Percentiles rank a stretch among this genome's conserved stretches.
Evolutionary conservation across 208 protist species (phyloP).

Genomic region (Trypanosomatidae sp.): DNA sequence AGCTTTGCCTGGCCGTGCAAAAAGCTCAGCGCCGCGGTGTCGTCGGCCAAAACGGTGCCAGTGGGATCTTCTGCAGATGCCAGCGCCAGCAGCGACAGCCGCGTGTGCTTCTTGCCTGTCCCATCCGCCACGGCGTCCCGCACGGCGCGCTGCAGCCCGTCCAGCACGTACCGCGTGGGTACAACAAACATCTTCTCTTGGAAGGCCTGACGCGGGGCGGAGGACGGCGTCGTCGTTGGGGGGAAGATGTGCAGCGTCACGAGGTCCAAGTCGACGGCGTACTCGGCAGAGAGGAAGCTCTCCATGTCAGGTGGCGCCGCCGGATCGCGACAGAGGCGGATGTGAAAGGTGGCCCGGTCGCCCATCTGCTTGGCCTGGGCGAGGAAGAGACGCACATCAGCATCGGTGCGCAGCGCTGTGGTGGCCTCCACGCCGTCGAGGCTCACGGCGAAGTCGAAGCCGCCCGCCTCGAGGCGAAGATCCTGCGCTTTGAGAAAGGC

Average conservation of each 20-base stretch:
- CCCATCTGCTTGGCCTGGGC: background rate
- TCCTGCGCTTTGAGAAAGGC: slow-evolving; percentile 57
- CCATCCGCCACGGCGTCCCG: slow-evolving; percentile 21
- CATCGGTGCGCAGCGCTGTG: slow-evolving; percentile 17
- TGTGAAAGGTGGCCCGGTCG: slow-evolving; percentile 29
- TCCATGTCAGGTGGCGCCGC: background rate
- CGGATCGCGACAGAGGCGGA: slow-evolving; percentile 2
- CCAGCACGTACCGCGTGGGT: slow-evolving; percentile 30
- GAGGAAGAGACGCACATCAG: slow-evolving; percentile 26
- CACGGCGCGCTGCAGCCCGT: slow-evolving; percentile 31
- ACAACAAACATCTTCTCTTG: slow-evolving; percentile 57
- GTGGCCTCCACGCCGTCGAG: background rate
- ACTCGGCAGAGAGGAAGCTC: slow-evolving; percentile 27
- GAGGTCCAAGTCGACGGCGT: slow-evolving; percentile 39
- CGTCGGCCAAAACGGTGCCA: too few relatives aligned
- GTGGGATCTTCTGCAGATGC: too few relatives aligned
- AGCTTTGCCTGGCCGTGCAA: too few relatives aligned
- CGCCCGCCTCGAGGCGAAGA: slow-evolving; percentile 51
- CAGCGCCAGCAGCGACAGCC: slow-evolving; percentile 3
- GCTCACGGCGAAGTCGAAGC: slow-evolving; percentile 47
- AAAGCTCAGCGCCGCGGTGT: too few relatives aligned
- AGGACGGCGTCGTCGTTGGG: slow-evolving; percentile 1
- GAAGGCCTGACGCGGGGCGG: background rate
- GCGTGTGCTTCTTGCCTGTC: background rate
- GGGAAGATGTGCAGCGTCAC: slow-evolving; percentile 49